These are phyloP conservation scores for Chytriomyces sp. DNA, from an alignment of 192 early-diverging fungal genomes.

Conservation along the genomic window DNA sequence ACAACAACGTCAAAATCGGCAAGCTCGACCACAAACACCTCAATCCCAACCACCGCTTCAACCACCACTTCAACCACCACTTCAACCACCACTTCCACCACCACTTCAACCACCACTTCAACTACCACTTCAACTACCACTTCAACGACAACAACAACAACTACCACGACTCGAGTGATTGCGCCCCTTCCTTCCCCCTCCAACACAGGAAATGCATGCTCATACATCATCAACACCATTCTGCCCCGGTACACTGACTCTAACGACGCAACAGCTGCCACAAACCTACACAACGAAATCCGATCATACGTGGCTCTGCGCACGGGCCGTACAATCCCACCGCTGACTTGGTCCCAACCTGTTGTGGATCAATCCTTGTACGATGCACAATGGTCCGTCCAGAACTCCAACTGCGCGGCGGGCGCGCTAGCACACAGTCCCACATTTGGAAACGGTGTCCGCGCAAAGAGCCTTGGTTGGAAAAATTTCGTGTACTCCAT, in stretches of 20 bases:
- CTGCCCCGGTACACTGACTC: not conserved
- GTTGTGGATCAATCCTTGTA: too few relatives aligned
- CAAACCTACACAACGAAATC: not conserved
- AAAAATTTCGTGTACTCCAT: too few relatives aligned
- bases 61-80: not conserved
- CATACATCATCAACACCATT: not conserved
- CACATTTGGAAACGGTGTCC: too few relatives aligned
- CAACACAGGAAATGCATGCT: not conserved
- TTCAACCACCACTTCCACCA: slow-evolving; percentile 2
- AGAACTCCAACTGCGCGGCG: too few relatives aligned
- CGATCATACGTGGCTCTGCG: not conserved
- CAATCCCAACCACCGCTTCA: not conserved
- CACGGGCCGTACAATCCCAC: not conserved
- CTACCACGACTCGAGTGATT: not conserved
- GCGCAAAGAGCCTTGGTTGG: too few relatives aligned
- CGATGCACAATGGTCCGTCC: too few relatives aligned
- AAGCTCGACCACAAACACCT: not conserved
- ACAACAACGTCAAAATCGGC: slow-evolving; percentile 8
- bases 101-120: not conserved
- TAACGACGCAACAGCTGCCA: not conserved
- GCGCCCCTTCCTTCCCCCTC: not conserved
- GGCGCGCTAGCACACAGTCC: too few relatives aligned
- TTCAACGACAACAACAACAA: slow-evolving; percentile 2
- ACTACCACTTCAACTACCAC: slow-evolving; percentile 19
- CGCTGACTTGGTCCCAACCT: too few relatives aligned